These are phyloP conservation scores for Cornus kousa DNA, from an alignment of 148 eudicot genomes.

Conservation along the genomic window DNA sequence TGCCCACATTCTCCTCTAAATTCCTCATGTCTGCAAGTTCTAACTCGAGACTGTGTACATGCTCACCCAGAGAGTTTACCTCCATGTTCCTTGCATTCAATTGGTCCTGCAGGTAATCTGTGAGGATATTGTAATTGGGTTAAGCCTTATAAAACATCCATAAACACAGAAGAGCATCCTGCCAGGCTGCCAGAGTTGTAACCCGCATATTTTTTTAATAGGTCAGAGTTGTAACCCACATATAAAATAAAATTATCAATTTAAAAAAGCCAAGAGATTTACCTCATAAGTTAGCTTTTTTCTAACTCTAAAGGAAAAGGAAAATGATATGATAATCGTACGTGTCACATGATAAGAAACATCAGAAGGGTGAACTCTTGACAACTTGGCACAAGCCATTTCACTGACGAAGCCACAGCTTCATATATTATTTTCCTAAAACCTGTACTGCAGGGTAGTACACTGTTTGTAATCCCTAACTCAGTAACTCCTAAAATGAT, in stretches of 20 bases:
- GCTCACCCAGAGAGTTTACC: slow-evolving; percentile 39
- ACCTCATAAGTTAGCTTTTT: neutral
- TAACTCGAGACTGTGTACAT: slow-evolving; percentile 35
- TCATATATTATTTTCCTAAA: neutral
- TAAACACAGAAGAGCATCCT: neutral
- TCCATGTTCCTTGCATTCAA: slow-evolving; percentile 47
- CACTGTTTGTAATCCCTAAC: no score
- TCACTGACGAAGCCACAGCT: neutral
- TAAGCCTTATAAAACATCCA: slow-evolving; percentile 1
- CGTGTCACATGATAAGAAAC: neutral
- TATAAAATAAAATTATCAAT: neutral
- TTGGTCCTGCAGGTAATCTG: slow-evolving; percentile 79
- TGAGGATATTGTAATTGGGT: slow-evolving; percentile 18
- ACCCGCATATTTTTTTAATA: no score
- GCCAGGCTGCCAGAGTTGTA: neutral
- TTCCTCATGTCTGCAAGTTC: slow-evolving; percentile 34
- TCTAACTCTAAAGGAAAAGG: neutral
- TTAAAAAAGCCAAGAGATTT: neutral
- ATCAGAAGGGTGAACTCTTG: no score
- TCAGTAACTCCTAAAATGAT: no score
- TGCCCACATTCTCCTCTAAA: slow-evolving; percentile 41
- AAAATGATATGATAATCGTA: neutral
- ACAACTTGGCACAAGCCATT: neutral
- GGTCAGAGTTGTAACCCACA: neutral
- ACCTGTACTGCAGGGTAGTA: neutral